phyloP scores from a whole-genome alignment of 1,284 basidiomycete genomes.

The Papiliotrema nemorosa region DNA sequence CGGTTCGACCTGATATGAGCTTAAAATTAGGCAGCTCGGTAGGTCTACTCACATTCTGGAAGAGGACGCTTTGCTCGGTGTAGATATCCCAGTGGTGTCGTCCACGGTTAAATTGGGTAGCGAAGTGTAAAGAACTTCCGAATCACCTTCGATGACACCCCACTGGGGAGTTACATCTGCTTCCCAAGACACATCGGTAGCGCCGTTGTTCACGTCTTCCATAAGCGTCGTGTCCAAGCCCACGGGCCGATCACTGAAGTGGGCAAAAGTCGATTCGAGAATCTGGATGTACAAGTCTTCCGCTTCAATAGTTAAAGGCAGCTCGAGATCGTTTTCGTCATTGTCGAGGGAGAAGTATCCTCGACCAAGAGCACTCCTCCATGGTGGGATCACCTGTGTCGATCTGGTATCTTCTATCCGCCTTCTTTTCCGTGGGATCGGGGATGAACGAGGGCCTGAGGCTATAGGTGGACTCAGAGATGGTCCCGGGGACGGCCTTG shows the following conservation, averaged over 20 bases:
- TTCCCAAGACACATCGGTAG: neutral
- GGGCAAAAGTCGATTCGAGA: slow-evolving; percentile 10
- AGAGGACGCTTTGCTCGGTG: neutral
- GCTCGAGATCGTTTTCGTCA: neutral
- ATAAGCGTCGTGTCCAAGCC: slow-evolving; percentile 9
- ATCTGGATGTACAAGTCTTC: slow-evolving; percentile 8
- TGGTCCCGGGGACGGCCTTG: no score
- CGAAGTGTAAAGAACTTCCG: slow-evolving; percentile 13
- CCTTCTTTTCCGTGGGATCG: neutral
- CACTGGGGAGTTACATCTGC: slow-evolving; percentile 7
- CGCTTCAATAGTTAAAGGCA: slow-evolving; percentile 1
- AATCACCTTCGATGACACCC: slow-evolving; percentile 6
- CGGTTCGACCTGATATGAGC: neutral
- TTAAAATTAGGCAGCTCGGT: no score
- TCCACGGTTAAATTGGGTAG: neutral
- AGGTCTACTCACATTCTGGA: neutral
- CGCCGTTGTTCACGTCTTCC: neutral
- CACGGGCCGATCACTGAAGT: slow-evolving; percentile 13
- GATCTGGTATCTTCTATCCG: neutral
- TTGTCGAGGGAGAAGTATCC: slow-evolving; percentile 10
- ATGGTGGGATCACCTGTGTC: slow-evolving; percentile 9
- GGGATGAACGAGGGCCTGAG: neutral
- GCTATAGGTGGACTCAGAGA: no score
- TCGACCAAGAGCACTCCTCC: slow-evolving; percentile 17
- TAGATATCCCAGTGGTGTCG: neutral